A percentile compares a stretch with the other conserved stretches of the same genome.
phyloP scores from a whole-genome alignment of 345 rosid genomes.

The Noccaea caerulescens region DNA sequence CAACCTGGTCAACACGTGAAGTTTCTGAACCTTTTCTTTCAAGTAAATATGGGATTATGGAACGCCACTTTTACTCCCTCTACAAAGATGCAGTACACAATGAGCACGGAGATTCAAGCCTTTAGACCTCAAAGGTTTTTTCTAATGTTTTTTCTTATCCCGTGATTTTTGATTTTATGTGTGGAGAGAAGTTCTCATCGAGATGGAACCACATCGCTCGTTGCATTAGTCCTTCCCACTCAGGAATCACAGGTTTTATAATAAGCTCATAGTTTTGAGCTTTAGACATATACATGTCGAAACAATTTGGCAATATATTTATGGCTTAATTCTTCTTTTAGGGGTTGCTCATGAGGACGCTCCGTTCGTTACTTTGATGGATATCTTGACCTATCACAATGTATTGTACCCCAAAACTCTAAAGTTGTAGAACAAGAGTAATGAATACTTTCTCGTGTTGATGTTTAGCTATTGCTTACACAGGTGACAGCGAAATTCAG shows the following conservation, averaged over 20 bases:
- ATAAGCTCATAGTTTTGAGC: neutral
- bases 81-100: slow-evolving; percentile 41
- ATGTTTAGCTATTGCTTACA: slow-evolving; percentile 19
- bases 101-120: slow-evolving; percentile 25
- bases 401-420: slow-evolving; percentile 11
- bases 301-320: neutral
- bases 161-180: slow-evolving; percentile 20
- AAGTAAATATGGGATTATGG: slow-evolving; percentile 38
- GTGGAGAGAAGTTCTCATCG: slow-evolving; percentile 19
- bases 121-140: slow-evolving; percentile 35
- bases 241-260: slow-evolving; percentile 41
- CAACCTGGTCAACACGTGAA: slow-evolving; percentile 42
- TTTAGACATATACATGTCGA: neutral
- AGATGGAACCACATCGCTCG: slow-evolving; percentile 20
- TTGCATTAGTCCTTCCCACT: slow-evolving; percentile 20
- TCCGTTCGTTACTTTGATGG: slow-evolving; percentile 39
- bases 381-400: slow-evolving; percentile 36
- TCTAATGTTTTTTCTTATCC: neutral
- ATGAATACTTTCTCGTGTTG: slow-evolving; percentile 7
- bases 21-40: slow-evolving; percentile 39
- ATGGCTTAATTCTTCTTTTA: neutral
- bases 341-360: slow-evolving; percentile 43
- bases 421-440: neutral
- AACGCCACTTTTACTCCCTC: slow-evolving; percentile 37
- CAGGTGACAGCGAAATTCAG: slow-evolving; percentile 43